These are phyloP conservation scores for Rhizopogon salebrosus DNA, from an alignment of 768 basidiomycete species.

Conservation along the genomic window DNA sequence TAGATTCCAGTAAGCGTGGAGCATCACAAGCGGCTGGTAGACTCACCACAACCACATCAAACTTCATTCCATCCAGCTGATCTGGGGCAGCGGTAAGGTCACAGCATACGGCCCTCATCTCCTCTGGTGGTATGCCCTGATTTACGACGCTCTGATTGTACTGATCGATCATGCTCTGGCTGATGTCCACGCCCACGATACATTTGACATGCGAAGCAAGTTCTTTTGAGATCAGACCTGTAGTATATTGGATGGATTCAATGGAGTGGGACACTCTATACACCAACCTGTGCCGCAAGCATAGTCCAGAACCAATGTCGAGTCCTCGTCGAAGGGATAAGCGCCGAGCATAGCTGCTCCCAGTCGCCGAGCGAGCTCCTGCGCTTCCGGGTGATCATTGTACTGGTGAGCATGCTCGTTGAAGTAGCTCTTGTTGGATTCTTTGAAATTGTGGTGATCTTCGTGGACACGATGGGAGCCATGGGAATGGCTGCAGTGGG, in stretches of 20 bases:
- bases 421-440: constrained; percentile 23
- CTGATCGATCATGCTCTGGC: constrained; percentile 59
- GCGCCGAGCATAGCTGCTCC: constrained; percentile 24
- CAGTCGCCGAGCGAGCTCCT: constrained; percentile 16
- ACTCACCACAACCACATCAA: constrained; percentile 70
- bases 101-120: constrained; percentile 58
- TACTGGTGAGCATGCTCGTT: constrained; percentile 19
- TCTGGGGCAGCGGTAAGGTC: constrained; percentile 42
- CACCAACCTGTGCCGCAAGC: constrained; percentile 66
- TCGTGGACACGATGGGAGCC: neutral
- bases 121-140: constrained; percentile 58
- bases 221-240: constrained; percentile 60
- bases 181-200: constrained; percentile 74
- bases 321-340: constrained; percentile 48
- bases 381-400: constrained; percentile 16
- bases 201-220: constrained; percentile 55
- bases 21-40: neutral
- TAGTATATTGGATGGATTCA: neutral
- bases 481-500: neutral
- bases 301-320: constrained; percentile 63
- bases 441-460: constrained; percentile 8
- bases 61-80: constrained; percentile 48
- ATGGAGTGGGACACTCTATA: neutral
- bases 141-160: constrained; percentile 55
- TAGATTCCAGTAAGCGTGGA: constrained; percentile 17